Evolutionary conservation across 202 grass and related monocot genomes (phyloP).

Genomic region (Eragrostis tef): DNA sequence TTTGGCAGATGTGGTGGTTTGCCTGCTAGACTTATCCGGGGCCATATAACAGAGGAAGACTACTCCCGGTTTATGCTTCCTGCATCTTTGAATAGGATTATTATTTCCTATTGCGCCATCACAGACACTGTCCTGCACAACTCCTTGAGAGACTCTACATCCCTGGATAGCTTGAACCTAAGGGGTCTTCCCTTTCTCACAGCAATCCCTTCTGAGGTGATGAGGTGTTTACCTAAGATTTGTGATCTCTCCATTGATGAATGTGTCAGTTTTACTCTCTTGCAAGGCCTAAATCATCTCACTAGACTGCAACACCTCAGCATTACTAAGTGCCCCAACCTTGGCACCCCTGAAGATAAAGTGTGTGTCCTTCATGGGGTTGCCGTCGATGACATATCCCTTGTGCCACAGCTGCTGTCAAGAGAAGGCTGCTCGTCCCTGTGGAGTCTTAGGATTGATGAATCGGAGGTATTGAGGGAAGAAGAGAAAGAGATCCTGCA

Average conservation of each 20-base stretch:
- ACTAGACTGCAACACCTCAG: neutral
- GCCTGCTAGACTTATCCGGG: neutral
- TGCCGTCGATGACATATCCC: neutral
- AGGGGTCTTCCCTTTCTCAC: neutral
- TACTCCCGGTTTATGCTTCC: neutral
- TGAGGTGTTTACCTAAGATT: neutral
- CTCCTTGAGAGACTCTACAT: conserved; percentile 6
- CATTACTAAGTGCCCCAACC: neutral
- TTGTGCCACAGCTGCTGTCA: conserved; percentile 24
- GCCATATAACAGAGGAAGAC: neutral
- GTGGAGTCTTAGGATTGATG: neutral
- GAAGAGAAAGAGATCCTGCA: neutral
- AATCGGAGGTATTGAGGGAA: neutral
- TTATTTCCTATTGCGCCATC: neutral
- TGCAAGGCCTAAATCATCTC: conserved; percentile 7
- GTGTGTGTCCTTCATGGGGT: neutral
- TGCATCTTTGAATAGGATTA: neutral
- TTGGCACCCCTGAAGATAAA: neutral
- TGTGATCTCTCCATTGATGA: neutral
- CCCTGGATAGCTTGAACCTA: neutral
- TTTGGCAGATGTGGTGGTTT: neutral
- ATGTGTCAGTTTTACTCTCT: neutral
- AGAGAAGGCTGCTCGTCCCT: neutral
- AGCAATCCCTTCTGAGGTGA: neutral
- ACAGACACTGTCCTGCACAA: neutral